A percentile compares a stretch with the other conserved stretches of the same genome.
Evolutionary conservation across 2,329 filamentous ascomycete species (phyloP).

Genomic region (Sporothrix inflata): DNA sequence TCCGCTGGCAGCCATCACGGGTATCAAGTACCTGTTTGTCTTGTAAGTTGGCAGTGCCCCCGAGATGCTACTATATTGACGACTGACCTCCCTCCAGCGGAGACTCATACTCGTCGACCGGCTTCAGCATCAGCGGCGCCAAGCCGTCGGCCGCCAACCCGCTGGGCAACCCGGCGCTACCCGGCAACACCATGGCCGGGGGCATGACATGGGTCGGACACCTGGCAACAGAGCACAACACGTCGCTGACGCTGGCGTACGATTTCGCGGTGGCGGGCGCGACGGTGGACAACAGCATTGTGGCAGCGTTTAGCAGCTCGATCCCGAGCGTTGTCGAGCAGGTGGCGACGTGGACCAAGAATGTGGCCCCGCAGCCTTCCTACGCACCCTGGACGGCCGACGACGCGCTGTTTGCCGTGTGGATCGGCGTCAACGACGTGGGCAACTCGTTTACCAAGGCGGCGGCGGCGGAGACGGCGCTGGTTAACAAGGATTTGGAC

Average conservation of each 20-base stretch:
- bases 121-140: not conserved
- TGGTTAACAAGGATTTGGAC: constrained; percentile 46
- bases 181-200: not conserved
- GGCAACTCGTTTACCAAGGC: constrained; percentile 56
- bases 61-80: not conserved
- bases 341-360: not conserved
- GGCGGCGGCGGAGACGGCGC: constrained; percentile 32
- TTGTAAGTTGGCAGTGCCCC: not conserved
- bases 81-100: not conserved
- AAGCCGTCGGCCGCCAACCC: not conserved
- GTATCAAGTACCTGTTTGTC: constrained; percentile 1
- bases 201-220: not conserved
- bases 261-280: not conserved
- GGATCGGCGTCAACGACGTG: constrained; percentile 57
- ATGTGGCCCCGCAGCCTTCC: not conserved
- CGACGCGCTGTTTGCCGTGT: not conserved
- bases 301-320: not conserved
- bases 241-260: not conserved
- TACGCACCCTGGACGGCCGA: not conserved
- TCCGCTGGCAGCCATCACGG: not conserved
- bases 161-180: not conserved
- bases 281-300: not conserved
- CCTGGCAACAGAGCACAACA: not conserved
- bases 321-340: not conserved
- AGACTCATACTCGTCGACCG: not conserved